Evolutionary conservation across 2,329 filamentous ascomycete genomes (phyloP).

Genomic region (Lachnellula occidentalis): DNA sequence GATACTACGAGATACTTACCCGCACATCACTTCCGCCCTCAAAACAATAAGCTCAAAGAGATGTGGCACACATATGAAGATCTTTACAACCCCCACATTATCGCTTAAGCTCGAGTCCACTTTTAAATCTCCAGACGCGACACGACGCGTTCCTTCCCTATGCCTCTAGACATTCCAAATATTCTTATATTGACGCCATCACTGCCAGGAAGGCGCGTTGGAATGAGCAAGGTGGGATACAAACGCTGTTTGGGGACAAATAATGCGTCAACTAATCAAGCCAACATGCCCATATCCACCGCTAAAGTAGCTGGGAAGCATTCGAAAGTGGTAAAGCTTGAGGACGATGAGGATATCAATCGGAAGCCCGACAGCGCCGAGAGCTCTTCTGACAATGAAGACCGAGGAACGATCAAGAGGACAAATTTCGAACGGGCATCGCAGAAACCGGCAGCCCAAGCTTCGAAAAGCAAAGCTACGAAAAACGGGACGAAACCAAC

Average conservation of each 20-base stretch:
- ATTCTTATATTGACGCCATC: background rate
- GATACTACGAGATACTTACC: background rate
- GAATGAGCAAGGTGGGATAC: slow-evolving; percentile 3
- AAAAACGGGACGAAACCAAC: background rate
- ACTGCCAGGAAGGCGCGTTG: slow-evolving; percentile 4
- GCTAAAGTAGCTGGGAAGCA: slow-evolving; percentile 1
- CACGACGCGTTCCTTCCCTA: slow-evolving; percentile 11
- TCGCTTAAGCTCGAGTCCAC: slow-evolving; percentile 5
- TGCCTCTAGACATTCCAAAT: background rate
- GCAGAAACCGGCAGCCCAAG: background rate
- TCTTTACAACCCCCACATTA: slow-evolving; percentile 2
- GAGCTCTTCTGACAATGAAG: slow-evolving; percentile 1
- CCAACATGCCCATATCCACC: slow-evolving; percentile 5
- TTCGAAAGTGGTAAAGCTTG: background rate
- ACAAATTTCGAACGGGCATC: background rate
- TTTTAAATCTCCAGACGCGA: slow-evolving; percentile 2
- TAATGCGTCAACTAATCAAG: background rate
- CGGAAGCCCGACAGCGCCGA: slow-evolving; percentile 7
- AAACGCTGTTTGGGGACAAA: background rate
- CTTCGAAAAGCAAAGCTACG: background rate
- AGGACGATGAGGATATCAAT: slow-evolving; percentile 10
- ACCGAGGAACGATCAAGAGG: background rate
- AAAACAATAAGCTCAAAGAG: background rate
- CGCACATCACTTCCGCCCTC: background rate
- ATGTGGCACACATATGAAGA: slow-evolving; percentile 1